Evolutionary conservation across 306 rosid genomes (phyloP).

Genomic region (Sindora glabra): DNA sequence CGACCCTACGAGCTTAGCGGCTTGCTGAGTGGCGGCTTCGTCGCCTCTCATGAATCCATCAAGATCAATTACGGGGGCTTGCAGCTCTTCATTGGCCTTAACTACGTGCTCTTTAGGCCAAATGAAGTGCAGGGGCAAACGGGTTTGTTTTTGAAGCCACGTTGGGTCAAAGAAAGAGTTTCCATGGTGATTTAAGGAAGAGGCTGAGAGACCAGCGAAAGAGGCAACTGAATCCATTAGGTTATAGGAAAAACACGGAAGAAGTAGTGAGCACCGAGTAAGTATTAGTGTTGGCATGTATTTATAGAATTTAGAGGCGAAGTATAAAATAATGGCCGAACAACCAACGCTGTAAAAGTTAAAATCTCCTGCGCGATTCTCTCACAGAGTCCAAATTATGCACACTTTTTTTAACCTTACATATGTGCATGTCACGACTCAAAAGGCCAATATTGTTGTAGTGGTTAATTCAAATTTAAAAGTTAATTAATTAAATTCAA

Average conservation of each 20-base stretch:
- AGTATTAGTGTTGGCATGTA: too few species aligned
- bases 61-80: constrained; percentile 53
- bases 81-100: constrained; percentile 30
- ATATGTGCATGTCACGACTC: too few species aligned
- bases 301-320: too few species aligned
- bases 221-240: constrained; percentile 18
- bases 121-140: constrained; percentile 34
- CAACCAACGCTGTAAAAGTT: too few species aligned
- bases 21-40: constrained; percentile 21
- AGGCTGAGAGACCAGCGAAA: not conserved
- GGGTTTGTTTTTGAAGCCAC: constrained; percentile 1
- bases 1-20: constrained; percentile 24
- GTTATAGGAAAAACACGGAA: not conserved
- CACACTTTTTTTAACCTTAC: too few species aligned
- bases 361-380: too few species aligned
- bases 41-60: constrained; percentile 48
- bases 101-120: constrained; percentile 51
- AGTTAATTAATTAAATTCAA: too few species aligned
- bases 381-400: too few species aligned
- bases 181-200: not conserved
- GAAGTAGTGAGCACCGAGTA: too few species aligned
- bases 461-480: too few species aligned
- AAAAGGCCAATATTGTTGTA: too few species aligned
- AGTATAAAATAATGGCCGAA: too few species aligned
- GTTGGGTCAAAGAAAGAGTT: not conserved